A percentile compares a stretch with the other conserved stretches of the same genome.
These are phyloP conservation scores for Aureobasidium leucospermi DNA, from an alignment of 2,329 filamentous ascomycete species.

Conservation along the genomic window DNA sequence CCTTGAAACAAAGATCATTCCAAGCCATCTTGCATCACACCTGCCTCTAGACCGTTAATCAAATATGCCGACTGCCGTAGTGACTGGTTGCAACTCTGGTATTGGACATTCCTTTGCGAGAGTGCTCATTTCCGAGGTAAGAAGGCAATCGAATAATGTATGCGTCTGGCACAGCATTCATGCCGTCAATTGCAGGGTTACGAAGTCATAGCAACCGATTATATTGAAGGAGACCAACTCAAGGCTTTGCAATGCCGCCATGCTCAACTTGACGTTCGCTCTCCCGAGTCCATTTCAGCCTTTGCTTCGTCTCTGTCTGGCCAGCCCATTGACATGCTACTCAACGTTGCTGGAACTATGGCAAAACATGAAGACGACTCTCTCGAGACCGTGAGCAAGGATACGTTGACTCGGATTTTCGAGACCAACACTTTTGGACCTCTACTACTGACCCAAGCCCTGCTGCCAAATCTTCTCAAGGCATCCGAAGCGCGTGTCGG, in stretches of 20 bases:
- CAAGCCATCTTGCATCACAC: neutral
- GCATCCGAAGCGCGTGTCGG: constrained; percentile 29
- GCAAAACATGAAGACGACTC: constrained; percentile 26
- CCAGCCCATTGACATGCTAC: constrained; percentile 30
- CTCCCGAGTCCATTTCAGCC: constrained; percentile 27
- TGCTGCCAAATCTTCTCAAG: constrained; percentile 34
- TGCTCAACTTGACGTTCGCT: constrained; percentile 29
- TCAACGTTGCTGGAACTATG: constrained; percentile 35
- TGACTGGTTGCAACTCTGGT: constrained; percentile 36
- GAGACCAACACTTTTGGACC: constrained; percentile 40
- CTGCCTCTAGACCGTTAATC: neutral
- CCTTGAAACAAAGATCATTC: neutral
- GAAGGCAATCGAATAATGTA: neutral
- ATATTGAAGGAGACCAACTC: constrained; percentile 24
- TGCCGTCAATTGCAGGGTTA: constrained; percentile 21
- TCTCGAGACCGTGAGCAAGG: constrained; percentile 25
- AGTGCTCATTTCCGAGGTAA: constrained; percentile 25
- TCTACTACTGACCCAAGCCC: constrained; percentile 26
- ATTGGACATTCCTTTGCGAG: constrained; percentile 33
- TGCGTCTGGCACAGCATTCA: neutral
- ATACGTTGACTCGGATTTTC: constrained; percentile 31
- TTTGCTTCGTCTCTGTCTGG: constrained; percentile 27
- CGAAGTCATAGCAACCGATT: constrained; percentile 28
- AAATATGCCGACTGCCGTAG: constrained; percentile 33
- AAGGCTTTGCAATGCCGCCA: constrained; percentile 27